These are phyloP conservation scores for Phylloporus scabripes DNA, from an alignment of 768 basidiomycete genomes.

Conservation along the genomic window DNA sequence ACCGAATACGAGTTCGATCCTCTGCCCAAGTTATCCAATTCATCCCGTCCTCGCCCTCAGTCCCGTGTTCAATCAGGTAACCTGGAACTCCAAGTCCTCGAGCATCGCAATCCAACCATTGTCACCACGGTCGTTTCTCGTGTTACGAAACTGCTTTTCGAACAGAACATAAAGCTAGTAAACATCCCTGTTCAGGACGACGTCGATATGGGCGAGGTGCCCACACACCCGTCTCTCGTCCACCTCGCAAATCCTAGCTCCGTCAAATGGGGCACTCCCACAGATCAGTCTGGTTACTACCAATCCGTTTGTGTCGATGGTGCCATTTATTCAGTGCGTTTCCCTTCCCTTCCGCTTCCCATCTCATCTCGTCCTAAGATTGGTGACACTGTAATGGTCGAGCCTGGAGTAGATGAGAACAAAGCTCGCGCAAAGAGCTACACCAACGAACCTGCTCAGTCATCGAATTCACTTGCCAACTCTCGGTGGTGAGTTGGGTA, in stretches of 20 bases:
- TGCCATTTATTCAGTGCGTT: conserved; percentile 47
- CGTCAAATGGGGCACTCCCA: conserved; percentile 32
- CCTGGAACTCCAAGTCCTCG: conserved; percentile 32
- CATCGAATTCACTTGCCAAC: conserved; percentile 52
- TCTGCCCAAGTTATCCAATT: conserved; percentile 3
- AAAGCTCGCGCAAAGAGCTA: conserved; percentile 38
- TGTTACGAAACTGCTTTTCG: conserved; percentile 44
- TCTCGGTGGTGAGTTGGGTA: conserved; percentile 47
- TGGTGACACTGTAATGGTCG: conserved; percentile 61
- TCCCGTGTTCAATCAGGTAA: conserved; percentile 7
- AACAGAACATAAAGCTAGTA: conserved; percentile 38
- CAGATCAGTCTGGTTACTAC: conserved; percentile 33
- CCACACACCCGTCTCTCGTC: conserved; percentile 13
- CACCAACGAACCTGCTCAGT: conserved; percentile 36
- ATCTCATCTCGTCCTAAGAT: conserved; percentile 35
- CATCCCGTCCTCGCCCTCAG: conserved; percentile 16
- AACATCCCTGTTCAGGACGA: conserved; percentile 30
- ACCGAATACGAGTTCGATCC: conserved; percentile 21
- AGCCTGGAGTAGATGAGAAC: conserved; percentile 48
- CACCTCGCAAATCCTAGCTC: conserved; percentile 28
- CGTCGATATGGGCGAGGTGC: conserved; percentile 13
- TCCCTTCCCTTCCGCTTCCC: neutral
- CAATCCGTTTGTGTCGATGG: conserved; percentile 51
- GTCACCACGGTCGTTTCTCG: conserved; percentile 45
- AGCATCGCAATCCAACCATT: conserved; percentile 33